A percentile compares a stretch with the other conserved stretches of the same genome.
Evolutionary conservation across 2,329 filamentous ascomycete genomes (phyloP).

Genomic region (Lachnellula suecica): DNA sequence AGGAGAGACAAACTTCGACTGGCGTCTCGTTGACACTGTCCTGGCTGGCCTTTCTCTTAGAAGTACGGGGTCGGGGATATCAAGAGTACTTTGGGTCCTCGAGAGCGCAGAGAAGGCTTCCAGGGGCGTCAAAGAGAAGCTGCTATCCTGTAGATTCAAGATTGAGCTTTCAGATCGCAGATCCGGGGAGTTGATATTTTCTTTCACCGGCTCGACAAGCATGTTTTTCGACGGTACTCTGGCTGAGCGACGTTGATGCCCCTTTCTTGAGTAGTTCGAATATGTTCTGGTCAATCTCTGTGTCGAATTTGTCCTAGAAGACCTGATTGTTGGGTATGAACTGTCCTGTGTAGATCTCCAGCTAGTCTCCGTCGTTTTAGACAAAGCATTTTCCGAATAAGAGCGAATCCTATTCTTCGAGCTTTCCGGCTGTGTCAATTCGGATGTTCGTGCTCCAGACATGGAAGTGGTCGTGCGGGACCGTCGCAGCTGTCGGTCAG

Average conservation of each 20-base stretch:
- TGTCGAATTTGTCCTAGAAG: conserved; percentile 21
- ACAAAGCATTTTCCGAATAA: conserved; percentile 27
- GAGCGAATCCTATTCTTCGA: conserved; percentile 17
- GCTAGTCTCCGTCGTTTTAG: conserved; percentile 19
- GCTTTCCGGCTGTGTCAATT: conserved; percentile 10
- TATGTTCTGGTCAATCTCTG: conserved; percentile 22
- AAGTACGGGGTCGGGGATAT: conserved; percentile 4
- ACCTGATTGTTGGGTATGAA: conserved; percentile 15
- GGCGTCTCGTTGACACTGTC: conserved; percentile 14
- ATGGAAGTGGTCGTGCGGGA: conserved; percentile 17
- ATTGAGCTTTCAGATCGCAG: conserved; percentile 5
- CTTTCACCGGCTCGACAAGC: conserved; percentile 8
- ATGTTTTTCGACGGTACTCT: conserved; percentile 10
- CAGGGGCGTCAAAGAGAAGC: conserved; percentile 23
- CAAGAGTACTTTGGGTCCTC: conserved; percentile 8
- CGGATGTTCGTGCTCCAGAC: conserved; percentile 11
- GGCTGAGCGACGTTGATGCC: conserved; percentile 22
- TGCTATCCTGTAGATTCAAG: conserved; percentile 24
- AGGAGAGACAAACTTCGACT: conserved; percentile 15
- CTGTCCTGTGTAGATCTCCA: conserved; percentile 29
- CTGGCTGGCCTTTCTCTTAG: conserved; percentile 4
- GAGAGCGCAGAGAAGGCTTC: conserved; percentile 24
- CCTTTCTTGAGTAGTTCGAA: conserved; percentile 31
- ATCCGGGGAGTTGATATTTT: conserved; percentile 7
- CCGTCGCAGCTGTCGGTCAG: conserved; percentile 10